These are phyloP conservation scores for Aspergillus amoenus DNA, from an alignment of 2,329 filamentous ascomycete genomes.

Conservation along the genomic window DNA sequence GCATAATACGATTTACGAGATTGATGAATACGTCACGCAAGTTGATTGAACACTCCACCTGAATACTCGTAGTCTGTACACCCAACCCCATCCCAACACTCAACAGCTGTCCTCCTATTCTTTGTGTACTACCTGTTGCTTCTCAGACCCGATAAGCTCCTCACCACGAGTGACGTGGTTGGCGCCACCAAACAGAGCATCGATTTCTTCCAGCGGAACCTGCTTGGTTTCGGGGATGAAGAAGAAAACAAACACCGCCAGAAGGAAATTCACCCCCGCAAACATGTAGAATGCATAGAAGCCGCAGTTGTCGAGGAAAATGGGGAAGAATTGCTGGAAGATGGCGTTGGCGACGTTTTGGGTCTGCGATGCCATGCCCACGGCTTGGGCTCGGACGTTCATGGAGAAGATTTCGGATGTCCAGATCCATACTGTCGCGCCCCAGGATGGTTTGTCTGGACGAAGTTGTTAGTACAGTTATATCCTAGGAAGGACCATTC, in stretches of 20 bases:
- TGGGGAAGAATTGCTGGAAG: slow-evolving; percentile 70
- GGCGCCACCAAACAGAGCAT: slow-evolving; percentile 37
- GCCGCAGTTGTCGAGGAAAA: slow-evolving; percentile 60
- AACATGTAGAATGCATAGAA: slow-evolving; percentile 60
- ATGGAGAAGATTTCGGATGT: slow-evolving; percentile 68
- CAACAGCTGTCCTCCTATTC: background rate
- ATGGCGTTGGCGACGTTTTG: slow-evolving; percentile 67
- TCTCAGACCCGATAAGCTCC: slow-evolving; percentile 28
- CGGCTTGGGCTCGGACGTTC: slow-evolving; percentile 70
- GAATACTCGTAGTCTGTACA: background rate
- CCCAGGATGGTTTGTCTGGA: slow-evolving; percentile 66
- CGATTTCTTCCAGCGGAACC: slow-evolving; percentile 39
- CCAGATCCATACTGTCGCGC: slow-evolving; percentile 70
- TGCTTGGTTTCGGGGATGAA: slow-evolving; percentile 54
- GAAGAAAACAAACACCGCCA: slow-evolving; percentile 53
- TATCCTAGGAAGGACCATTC: background rate
- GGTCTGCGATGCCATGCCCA: slow-evolving; percentile 64
- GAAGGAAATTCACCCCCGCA: slow-evolving; percentile 51
- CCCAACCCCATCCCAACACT: background rate
- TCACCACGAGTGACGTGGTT: slow-evolving; percentile 38
- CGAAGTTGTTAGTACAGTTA: slow-evolving; percentile 25
- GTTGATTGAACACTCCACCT: background rate
- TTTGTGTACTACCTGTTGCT: slow-evolving; percentile 13
- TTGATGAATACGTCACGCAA: no score
- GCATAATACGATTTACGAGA: no score